Percentiles rank a stretch among this genome's conserved stretches.
These are phyloP conservation scores for Hemileia vastatrix DNA, from an alignment of 1,284 basidiomycete species.

Conservation along the genomic window DNA sequence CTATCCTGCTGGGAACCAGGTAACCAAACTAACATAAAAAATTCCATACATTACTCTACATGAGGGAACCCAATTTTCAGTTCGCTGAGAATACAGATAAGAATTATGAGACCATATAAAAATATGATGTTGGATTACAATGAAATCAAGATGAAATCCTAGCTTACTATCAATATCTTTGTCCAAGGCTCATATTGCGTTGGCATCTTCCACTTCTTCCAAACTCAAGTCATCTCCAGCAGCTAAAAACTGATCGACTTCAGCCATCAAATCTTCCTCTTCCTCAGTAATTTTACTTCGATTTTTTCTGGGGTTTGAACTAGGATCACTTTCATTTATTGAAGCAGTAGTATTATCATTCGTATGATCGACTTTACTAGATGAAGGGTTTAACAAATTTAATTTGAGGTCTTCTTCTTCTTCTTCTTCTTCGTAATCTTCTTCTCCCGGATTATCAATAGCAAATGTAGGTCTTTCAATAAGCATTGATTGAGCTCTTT, in stretches of 20 bases:
- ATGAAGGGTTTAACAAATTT: neutral
- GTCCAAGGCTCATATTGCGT: no score
- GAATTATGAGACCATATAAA: no score
- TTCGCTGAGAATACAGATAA: no score
- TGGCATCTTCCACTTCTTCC: constrained; percentile 2
- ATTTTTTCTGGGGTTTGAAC: no score
- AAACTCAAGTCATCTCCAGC: constrained; percentile 25
- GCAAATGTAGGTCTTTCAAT: constrained; percentile 85
- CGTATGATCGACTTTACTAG: neutral
- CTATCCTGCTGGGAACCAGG: no score
- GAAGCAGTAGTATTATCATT: neutral
- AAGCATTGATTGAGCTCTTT: constrained; percentile 68
- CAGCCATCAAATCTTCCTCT: constrained; percentile 70
- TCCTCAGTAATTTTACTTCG: constrained; percentile 47
- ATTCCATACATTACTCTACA: no score
- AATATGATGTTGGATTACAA: no score
- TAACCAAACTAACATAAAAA: no score
- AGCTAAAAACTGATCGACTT: constrained; percentile 51
- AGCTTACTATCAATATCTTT: no score
- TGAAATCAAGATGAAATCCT: no score
- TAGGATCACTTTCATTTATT: neutral
- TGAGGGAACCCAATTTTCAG: no score
- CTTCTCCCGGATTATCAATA: constrained; percentile 80
- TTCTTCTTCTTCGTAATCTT: constrained; percentile 63
- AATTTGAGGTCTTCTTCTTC: constrained; percentile 52